These are phyloP conservation scores for Vigna mungo DNA, from an alignment of 306 rosid genomes.

Conservation along the genomic window DNA sequence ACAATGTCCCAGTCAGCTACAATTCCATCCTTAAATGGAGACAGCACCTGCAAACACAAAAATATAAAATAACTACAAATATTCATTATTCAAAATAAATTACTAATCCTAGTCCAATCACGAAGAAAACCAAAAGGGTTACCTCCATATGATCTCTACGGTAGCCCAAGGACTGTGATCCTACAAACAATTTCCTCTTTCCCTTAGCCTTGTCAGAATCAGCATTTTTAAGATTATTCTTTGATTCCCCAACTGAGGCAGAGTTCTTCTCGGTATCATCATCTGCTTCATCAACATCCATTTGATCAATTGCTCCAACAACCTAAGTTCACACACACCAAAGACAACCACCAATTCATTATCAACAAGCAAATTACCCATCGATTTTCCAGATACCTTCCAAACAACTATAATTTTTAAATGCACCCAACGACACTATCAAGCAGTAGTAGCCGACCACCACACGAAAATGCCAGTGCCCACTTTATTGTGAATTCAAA, in stretches of 20 bases:
- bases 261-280: conserved; percentile 67
- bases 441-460: conserved; percentile 11
- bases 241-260: conserved; percentile 67
- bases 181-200: conserved; percentile 81
- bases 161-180: conserved; percentile 91
- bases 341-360: conserved; percentile 23
- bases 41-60: conserved; percentile 66
- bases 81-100: background rate
- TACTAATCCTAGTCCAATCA: conserved; percentile 9
- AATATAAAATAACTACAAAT: conserved; percentile 16
- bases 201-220: conserved; percentile 86
- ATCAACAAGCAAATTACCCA: conserved; percentile 15
- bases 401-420: background rate
- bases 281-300: conserved; percentile 87
- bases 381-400: background rate
- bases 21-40: conserved; percentile 88
- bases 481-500: background rate
- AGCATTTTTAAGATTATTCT: conserved; percentile 53
- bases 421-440: conserved; percentile 12
- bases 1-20: conserved; percentile 98
- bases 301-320: conserved; percentile 90
- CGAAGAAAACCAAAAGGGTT: conserved; percentile 35
- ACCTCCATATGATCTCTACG: conserved; percentile 98
- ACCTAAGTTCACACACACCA: conserved; percentile 59
- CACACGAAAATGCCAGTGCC: conserved; percentile 30